Percentiles rank a stretch among this genome's conserved stretches.
Evolutionary conservation across 2,329 filamentous ascomycete genomes (phyloP).

Genomic region (Aspergillus pseudoviridinutans): DNA sequence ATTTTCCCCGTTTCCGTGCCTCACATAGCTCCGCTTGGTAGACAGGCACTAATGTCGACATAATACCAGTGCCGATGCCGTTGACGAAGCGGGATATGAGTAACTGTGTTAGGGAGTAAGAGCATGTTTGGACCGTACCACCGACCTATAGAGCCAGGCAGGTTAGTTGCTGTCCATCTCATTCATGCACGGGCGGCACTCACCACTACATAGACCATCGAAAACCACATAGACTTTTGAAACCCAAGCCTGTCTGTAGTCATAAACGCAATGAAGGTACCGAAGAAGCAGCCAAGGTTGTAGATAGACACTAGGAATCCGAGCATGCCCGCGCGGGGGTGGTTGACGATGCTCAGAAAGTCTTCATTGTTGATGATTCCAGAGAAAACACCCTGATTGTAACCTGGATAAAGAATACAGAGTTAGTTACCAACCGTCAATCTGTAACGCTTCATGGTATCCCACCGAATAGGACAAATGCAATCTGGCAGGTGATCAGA

Average conservation of each 20-base stretch:
- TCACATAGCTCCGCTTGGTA: conserved; percentile 47
- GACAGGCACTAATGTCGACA: conserved; percentile 35
- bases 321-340: conserved; percentile 35
- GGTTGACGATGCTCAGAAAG: conserved; percentile 39
- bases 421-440: conserved; percentile 7
- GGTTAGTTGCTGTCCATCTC: neutral
- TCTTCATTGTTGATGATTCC: conserved; percentile 46
- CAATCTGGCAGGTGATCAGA: conserved; percentile 21
- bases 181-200: conserved; percentile 2
- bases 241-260: conserved; percentile 30
- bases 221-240: conserved; percentile 31
- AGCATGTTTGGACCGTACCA: conserved; percentile 34
- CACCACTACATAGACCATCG: conserved; percentile 31
- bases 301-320: conserved; percentile 45
- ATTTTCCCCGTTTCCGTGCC: conserved; percentile 40
- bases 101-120: conserved; percentile 29
- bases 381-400: conserved; percentile 49
- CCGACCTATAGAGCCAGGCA: conserved; percentile 22
- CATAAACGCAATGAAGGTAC: conserved; percentile 31
- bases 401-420: conserved; percentile 28
- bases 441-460: neutral
- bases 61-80: conserved; percentile 49
- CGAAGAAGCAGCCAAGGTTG: conserved; percentile 41
- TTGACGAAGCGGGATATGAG: conserved; percentile 47
- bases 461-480: conserved; percentile 26